Evolutionary conservation across 2,329 filamentous ascomycete genomes (phyloP), one percentile per base, ranked within the genome.

Genomic region (Xylaria sp.): DNA sequence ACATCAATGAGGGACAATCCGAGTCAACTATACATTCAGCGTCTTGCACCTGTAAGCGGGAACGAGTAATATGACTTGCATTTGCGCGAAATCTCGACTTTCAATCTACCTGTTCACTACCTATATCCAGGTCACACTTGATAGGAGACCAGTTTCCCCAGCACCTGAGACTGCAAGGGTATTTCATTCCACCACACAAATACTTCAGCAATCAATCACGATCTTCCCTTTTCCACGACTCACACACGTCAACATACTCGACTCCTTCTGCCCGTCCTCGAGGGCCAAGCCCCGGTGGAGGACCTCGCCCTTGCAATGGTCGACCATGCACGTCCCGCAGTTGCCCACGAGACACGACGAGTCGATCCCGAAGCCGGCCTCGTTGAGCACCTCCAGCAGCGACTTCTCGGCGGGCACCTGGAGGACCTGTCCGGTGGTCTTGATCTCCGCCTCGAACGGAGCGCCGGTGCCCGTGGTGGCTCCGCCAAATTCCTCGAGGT

Each of bases 301-400:
- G 4, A 70, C 60, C 13, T 67, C 50, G 18, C 67, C 66, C 22
- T 61, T 62, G 42, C 64, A 65, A 5, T 66, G 52, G 2, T 68
- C 63, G 4, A 71, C 65, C 61, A 65, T 69, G 41, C 68, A 71
- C 1, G 63, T 60, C 8, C 68, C 68, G 42, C 69, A 70, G 18
- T 68, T 71, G 1, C 69, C 68, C 7, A 65, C 66, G 13, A 64
- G 57, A 37, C 69, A 71, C 4, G 68, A 69, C 2, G 63, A 66
- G 7, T 70, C 68, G 49, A 71, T 57, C 2, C 66, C 67, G 46
- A 71, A 67, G 2, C 68, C 69, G n/a, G 67, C 64, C 9, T 69
- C 68, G 20, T 65, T 67, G 2, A 71, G 63, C 18, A 71, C 48
- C 13, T 70, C 61, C 6, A 71, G 53, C 16, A 71, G 63, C 2